These are phyloP conservation scores for Paramecium sonneborni DNA, from an alignment of 73 alveolate genomes.

Conservation along the genomic window DNA sequence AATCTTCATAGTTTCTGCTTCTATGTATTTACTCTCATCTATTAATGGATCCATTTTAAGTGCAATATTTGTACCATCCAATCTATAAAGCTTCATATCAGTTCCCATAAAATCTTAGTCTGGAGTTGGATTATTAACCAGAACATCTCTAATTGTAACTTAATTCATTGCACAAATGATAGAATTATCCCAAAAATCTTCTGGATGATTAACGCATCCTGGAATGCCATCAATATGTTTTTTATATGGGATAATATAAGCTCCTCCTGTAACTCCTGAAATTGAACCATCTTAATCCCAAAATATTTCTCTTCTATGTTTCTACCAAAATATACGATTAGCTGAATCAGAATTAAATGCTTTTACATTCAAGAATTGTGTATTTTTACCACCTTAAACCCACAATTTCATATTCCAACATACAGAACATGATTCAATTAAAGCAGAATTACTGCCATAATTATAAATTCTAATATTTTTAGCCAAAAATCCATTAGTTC, in stretches of 20 bases:
- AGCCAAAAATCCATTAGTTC: conserved; percentile 74
- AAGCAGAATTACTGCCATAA: conserved; percentile 40
- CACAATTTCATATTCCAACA: conserved; percentile 66
- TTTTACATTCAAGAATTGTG: conserved; percentile 23
- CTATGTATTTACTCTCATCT: neutral
- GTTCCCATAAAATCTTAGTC: neutral
- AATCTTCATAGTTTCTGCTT: conserved; percentile 41
- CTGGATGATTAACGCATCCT: conserved; percentile 27
- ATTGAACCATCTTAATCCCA: conserved; percentile 72
- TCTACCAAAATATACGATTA: conserved; percentile 46
- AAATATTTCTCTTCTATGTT: conserved; percentile 66
- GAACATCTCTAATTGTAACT: conserved; percentile 45
- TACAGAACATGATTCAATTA: conserved; percentile 76
- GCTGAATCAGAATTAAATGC: neutral
- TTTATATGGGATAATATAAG: conserved; percentile 51
- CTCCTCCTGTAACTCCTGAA: conserved; percentile 42
- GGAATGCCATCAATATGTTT: conserved; percentile 44
- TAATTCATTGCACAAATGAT: conserved; percentile 42
- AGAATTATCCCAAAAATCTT: conserved; percentile 56
- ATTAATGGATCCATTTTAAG: neutral
- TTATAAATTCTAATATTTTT: conserved; percentile 63
- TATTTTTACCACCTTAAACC: conserved; percentile 65
- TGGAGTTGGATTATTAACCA: conserved; percentile 45
- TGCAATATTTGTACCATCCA: neutral
- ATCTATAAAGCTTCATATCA: conserved; percentile 37